Evolutionary conservation across 2,329 filamentous ascomycete genomes (phyloP).

Genomic region (Proliferodiscus dingleyae): DNA sequence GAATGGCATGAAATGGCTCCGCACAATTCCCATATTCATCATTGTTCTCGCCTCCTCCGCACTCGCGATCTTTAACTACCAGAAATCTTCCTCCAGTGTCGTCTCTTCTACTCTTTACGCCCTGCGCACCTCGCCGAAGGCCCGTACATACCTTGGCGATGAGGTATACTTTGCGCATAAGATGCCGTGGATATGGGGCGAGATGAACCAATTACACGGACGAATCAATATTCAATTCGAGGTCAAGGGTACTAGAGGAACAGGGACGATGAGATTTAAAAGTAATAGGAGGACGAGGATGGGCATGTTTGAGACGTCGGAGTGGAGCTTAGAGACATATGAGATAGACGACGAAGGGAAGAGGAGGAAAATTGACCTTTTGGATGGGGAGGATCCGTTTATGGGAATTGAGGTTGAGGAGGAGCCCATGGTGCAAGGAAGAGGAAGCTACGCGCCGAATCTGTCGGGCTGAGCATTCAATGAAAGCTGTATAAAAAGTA

Average conservation of each 20-base stretch:
- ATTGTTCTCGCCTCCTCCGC: constrained; percentile 64
- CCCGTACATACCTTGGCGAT: constrained; percentile 76
- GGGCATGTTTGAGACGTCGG: constrained; percentile 74
- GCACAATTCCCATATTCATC: constrained; percentile 77
- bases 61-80: constrained; percentile 97
- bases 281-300: constrained; percentile 63
- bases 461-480: constrained; percentile 21
- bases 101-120: constrained; percentile 90
- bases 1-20: constrained; percentile 51
- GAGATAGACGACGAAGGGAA: constrained; percentile 50
- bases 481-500: neutral
- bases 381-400: constrained; percentile 70
- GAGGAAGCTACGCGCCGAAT: constrained; percentile 31
- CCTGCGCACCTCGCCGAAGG: constrained; percentile 71
- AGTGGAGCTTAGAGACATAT: constrained; percentile 77
- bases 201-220: constrained; percentile 92
- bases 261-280: constrained; percentile 74
- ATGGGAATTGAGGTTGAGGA: constrained; percentile 41
- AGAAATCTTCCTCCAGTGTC: constrained; percentile 82
- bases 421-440: constrained; percentile 36
- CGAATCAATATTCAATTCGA: constrained; percentile 81
- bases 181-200: constrained; percentile 78
- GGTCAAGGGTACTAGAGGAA: constrained; percentile 72
- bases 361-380: constrained; percentile 57
- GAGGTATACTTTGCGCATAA: constrained; percentile 76